Evolutionary conservation across 2,329 filamentous ascomycete genomes (phyloP), one percentile per base, ranked within the genome.

Genomic region (Orbilia javanica): DNA sequence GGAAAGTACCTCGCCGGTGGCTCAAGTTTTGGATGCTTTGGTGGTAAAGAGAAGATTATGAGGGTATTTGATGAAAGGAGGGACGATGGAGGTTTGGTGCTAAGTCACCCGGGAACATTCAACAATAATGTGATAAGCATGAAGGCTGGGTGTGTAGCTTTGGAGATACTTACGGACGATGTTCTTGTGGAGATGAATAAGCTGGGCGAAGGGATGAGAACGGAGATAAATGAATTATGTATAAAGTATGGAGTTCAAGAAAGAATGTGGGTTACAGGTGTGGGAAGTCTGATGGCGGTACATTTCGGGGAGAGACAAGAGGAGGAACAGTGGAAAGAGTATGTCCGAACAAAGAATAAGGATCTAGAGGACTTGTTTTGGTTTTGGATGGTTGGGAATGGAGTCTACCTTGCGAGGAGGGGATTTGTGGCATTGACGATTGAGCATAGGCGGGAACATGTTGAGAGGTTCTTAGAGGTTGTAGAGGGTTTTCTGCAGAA

Each of bases 1-100:
- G 90, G 90, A 0, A 92, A 92, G 81, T 92, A 88, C 80, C 84
- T 92, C 1, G 90, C 90, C 4, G 90, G 90, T 1, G 90, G 90
- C 0, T 86, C 91, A 80, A 86, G 88, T 0, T 91, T 92, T 81
- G 90, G 90, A 1, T 89, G 88, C 0, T 91, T 93, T 81, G 90
- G 90, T 0, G 90, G 90, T 0, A 85, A 86, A 25, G 82, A 82
- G 44, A 86, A 88, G 4, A 86, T 92, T 77, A 91, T 92, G 88
- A 82, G 83, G 0, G 81, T 87, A 5, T 91, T 88, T 80, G 87
- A 89, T 80, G 88, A 88, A 8, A n/a, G 29, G 6, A 44, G 64
- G 20, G 22, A 31, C 13, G 34, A 46, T 34, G 46, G 44, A 0
- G 31, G 34, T 7, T 29, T 31, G 27, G 34, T 55, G 5, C 4